A percentile compares a stretch with the other conserved stretches of the same genome.
These are phyloP conservation scores for Bolboschoenoplectus hybrid DNA, from an alignment of 202 grass and related monocot species.

Conservation along the genomic window DNA sequence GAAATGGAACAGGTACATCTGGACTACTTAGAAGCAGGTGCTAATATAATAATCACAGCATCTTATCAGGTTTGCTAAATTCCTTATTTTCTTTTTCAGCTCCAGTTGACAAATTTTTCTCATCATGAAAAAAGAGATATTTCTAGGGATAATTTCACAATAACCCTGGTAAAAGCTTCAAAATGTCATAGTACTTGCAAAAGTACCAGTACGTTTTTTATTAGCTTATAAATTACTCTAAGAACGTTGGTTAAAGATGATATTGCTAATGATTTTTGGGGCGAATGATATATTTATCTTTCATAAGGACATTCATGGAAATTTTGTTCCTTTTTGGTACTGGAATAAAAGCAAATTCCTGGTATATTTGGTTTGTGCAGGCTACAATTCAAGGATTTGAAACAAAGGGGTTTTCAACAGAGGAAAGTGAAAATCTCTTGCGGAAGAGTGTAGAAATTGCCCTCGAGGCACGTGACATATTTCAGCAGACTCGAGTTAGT, in stretches of 20 bases:
- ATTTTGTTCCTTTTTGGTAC: background rate
- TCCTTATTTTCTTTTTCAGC: slow-evolving; percentile 3
- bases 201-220: background rate
- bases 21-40: slow-evolving; percentile 89
- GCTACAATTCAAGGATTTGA: slow-evolving; percentile 94
- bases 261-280: background rate
- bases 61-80: slow-evolving; percentile 80
- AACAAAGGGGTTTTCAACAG: slow-evolving; percentile 66
- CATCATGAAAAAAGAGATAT: background rate
- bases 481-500: slow-evolving; percentile 50
- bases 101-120: background rate
- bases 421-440: slow-evolving; percentile 69
- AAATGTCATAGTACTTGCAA: background rate
- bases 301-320: background rate
- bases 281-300: background rate
- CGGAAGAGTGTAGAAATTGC: slow-evolving; percentile 80
- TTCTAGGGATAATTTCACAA: slow-evolving; percentile 2
- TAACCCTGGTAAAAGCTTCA: background rate
- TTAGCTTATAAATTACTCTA: background rate
- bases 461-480: slow-evolving; percentile 70
- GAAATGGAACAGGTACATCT: slow-evolving; percentile 78
- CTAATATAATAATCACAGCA: slow-evolving; percentile 84
- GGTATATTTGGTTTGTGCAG: slow-evolving; percentile 51
- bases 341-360: background rate
- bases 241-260: background rate